Conservation (phyloP, 306 rosid species). For the Rosa persica region DNA sequence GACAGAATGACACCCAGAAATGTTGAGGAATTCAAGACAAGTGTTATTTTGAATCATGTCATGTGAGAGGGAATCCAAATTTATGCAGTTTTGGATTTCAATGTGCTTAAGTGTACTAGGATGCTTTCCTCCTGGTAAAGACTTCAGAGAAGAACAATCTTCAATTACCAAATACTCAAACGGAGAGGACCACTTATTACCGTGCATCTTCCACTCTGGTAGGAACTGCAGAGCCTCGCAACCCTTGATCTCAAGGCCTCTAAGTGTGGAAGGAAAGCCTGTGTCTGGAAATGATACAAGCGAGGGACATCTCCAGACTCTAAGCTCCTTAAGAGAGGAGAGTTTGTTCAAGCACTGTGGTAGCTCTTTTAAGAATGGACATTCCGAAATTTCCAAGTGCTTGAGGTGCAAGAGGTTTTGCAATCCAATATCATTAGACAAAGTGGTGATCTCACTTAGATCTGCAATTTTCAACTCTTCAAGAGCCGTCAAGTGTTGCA, state of each 20-base stretch:
- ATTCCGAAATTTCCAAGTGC: conserved; percentile 31
- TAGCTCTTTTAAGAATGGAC: conserved; percentile 26
- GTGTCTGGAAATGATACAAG: conserved; percentile 24
- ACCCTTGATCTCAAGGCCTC: conserved; percentile 29
- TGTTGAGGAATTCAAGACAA: conserved; percentile 24
- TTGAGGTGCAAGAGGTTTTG: conserved; percentile 29
- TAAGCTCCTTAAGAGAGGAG: conserved; percentile 26
- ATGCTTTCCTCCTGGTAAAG: conserved; percentile 26
- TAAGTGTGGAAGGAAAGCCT: conserved; percentile 26
- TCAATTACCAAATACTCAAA: conserved; percentile 36
- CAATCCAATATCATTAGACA: conserved; percentile 30
- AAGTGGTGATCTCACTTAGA: conserved; percentile 22
- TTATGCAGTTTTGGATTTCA: conserved; percentile 29
- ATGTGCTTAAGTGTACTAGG: conserved; percentile 29
- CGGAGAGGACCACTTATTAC: not conserved
- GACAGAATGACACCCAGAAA: conserved; percentile 31
- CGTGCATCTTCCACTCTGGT: conserved; percentile 25
- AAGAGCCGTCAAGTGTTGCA: conserved; percentile 23
- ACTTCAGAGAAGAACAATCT: conserved; percentile 33
- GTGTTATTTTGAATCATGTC: conserved; percentile 6
- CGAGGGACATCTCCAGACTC: conserved; percentile 28
- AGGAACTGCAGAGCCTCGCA: conserved; percentile 28
- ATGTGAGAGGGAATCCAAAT: conserved; percentile 22
- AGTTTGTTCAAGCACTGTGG: conserved; percentile 23
- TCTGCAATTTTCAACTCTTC: conserved; percentile 29